Evolutionary conservation across 495 filamentous ascomycete genomes (phyloP).

Genomic region (Niebla homalea): DNA sequence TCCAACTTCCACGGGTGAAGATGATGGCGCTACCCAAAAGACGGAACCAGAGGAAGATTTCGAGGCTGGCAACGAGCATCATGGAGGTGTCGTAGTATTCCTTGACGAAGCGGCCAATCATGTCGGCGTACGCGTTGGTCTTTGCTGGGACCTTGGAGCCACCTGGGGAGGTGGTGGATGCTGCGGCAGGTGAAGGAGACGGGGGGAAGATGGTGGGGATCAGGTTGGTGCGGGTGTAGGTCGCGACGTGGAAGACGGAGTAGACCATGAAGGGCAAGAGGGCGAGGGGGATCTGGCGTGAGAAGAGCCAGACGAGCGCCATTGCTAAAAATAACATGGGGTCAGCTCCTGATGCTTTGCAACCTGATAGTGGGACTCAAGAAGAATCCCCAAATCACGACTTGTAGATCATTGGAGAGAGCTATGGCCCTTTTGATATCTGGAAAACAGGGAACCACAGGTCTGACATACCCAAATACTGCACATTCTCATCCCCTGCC

Average conservation of each 20-base stretch:
- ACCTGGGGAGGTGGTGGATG: conserved; percentile 45
- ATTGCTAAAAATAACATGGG: conserved; percentile 45
- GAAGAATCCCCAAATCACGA: too few relatives aligned
- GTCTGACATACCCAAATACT: conserved; percentile 71
- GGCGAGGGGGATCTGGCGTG: conserved; percentile 75
- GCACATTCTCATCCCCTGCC: conserved; percentile 84
- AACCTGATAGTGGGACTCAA: too few relatives aligned
- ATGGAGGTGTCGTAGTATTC: conserved; percentile 88
- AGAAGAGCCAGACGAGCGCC: conserved; percentile 91
- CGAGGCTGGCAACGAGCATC: conserved; percentile 64
- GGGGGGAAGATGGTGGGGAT: conserved; percentile 37
- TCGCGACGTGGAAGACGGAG: conserved; percentile 94
- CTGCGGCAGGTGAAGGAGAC: conserved; percentile 24
- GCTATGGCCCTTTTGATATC: too few relatives aligned
- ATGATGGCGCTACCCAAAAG: conserved; percentile 63
- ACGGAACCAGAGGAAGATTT: conserved; percentile 72
- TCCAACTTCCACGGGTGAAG: conserved; percentile 82
- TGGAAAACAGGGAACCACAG: not conserved
- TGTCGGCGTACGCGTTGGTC: conserved; percentile 58
- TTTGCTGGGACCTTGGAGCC: conserved; percentile 45
- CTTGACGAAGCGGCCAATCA: conserved; percentile 87
- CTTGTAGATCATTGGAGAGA: too few relatives aligned
- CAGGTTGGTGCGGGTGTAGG: conserved; percentile 45
- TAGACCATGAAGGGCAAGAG: conserved; percentile 93
- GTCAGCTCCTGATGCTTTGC: not conserved